These are phyloP conservation scores for Neofusicoccum ribis DNA, from an alignment of 2,329 filamentous ascomycete species.

Conservation along the genomic window DNA sequence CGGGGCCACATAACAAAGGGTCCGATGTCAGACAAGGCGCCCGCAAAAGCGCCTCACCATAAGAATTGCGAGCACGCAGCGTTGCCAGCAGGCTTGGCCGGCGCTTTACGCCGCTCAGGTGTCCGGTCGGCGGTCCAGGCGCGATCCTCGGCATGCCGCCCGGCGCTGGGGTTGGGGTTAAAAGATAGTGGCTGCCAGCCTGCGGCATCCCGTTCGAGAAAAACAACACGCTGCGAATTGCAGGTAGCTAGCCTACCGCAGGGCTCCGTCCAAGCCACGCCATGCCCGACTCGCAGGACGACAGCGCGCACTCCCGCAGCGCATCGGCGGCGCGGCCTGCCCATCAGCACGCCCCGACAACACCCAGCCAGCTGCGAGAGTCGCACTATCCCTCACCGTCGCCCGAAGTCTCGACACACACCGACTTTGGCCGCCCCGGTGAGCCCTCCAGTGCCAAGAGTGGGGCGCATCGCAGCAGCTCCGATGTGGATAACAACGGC, in stretches of 20 bases:
- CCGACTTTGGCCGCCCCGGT: slow-evolving; percentile 24
- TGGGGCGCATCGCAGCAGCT: background rate
- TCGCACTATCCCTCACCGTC: slow-evolving; percentile 43
- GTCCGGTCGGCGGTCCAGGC: background rate
- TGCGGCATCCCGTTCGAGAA: background rate
- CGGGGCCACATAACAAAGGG: background rate
- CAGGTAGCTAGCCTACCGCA: slow-evolving; percentile 8
- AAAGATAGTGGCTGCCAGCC: background rate
- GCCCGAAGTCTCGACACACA: slow-evolving; percentile 40
- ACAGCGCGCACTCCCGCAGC: slow-evolving; percentile 25
- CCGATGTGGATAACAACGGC: slow-evolving; percentile 22
- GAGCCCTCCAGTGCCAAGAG: slow-evolving; percentile 21
- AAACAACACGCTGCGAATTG: slow-evolving; percentile 1
- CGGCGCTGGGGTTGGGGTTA: background rate
- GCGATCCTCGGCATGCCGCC: background rate
- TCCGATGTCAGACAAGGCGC: background rate
- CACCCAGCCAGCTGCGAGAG: slow-evolving; percentile 43
- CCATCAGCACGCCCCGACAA: slow-evolving; percentile 36
- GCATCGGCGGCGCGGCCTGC: slow-evolving; percentile 33
- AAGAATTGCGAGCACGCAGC: background rate
- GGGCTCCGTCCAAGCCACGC: slow-evolving; percentile 27
- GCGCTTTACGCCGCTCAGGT: background rate
- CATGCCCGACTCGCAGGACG: slow-evolving; percentile 11
- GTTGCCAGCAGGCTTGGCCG: background rate
- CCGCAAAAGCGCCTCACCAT: background rate